Conservation (phyloP, 768 basidiomycete genomes). For the Tulasnella sp. region DNA sequence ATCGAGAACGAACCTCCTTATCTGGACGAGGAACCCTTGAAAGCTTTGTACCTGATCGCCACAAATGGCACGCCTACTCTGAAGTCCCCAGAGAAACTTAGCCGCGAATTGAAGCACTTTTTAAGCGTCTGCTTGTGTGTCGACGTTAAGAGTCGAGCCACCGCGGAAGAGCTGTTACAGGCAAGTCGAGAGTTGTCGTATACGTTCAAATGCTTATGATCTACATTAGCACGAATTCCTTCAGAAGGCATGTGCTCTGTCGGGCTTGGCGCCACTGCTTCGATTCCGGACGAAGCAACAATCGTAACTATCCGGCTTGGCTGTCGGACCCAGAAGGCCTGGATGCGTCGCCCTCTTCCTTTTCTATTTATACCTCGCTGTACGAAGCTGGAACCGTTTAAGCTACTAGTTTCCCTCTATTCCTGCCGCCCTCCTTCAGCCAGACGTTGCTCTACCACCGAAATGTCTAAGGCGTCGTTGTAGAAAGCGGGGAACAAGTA, state of each 20-base stretch:
- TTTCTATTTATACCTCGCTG: not conserved
- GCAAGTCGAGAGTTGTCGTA: too few species aligned
- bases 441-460: not conserved
- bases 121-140: conserved; percentile 97
- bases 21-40: conserved; percentile 89
- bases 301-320: not conserved
- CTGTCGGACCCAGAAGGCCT: not conserved
- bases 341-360: not conserved
- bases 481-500: too few species aligned
- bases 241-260: conserved; percentile 77
- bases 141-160: conserved; percentile 81
- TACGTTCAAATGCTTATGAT: too few species aligned
- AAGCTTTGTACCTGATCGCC: conserved; percentile 92
- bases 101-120: conserved; percentile 91
- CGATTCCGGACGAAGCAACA: conserved; percentile 41
- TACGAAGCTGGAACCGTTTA: not conserved
- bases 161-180: conserved; percentile 48
- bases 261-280: conserved; percentile 80
- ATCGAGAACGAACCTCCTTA: conserved; percentile 97
- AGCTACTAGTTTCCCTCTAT: not conserved
- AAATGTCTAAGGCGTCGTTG: too few species aligned
- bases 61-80: conserved; percentile 98
- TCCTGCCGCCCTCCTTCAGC: too few species aligned
- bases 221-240: conserved; percentile 98
- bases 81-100: conserved; percentile 91